phyloP scores from a whole-genome alignment of 306 rosid genomes.

The Luffa aegyptiaca region DNA sequence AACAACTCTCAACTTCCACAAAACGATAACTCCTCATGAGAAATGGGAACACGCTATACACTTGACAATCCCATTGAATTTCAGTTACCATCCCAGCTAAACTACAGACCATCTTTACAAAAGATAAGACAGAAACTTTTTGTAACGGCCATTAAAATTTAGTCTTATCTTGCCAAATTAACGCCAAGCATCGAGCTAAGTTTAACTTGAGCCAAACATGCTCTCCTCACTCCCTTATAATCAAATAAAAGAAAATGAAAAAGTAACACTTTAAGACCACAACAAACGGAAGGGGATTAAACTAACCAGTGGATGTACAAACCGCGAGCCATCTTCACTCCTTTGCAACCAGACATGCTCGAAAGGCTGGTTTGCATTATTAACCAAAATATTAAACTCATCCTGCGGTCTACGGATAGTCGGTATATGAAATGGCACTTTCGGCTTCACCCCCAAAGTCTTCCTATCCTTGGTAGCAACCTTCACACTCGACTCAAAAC shows the following conservation, averaged over 20 bases:
- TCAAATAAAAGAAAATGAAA: background rate
- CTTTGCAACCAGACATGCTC: slow-evolving; percentile 90
- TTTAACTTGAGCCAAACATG: background rate
- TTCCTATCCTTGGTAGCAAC: slow-evolving; percentile 49
- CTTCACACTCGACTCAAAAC: slow-evolving; percentile 26
- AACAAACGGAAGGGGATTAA: background rate
- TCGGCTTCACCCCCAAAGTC: slow-evolving; percentile 36
- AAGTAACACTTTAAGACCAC: background rate
- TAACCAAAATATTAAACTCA: slow-evolving; percentile 51
- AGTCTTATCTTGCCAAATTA: background rate
- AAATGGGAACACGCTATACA: background rate
- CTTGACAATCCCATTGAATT: background rate
- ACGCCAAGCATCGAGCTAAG: background rate
- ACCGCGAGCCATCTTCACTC: slow-evolving; percentile 50
- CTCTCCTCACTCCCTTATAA: background rate
- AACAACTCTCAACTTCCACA: background rate
- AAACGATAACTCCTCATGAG: background rate
- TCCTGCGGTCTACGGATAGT: slow-evolving; percentile 71
- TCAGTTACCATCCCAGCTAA: background rate
- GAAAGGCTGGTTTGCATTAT: slow-evolving; percentile 61
- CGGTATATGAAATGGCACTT: slow-evolving; percentile 83
- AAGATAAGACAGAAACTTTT: background rate
- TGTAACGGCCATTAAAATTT: background rate
- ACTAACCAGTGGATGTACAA: slow-evolving; percentile 82
- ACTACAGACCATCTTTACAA: background rate